Conservation (phyloP, 1,284 basidiomycete species). For the Sanghuangporus baumii region DNA sequence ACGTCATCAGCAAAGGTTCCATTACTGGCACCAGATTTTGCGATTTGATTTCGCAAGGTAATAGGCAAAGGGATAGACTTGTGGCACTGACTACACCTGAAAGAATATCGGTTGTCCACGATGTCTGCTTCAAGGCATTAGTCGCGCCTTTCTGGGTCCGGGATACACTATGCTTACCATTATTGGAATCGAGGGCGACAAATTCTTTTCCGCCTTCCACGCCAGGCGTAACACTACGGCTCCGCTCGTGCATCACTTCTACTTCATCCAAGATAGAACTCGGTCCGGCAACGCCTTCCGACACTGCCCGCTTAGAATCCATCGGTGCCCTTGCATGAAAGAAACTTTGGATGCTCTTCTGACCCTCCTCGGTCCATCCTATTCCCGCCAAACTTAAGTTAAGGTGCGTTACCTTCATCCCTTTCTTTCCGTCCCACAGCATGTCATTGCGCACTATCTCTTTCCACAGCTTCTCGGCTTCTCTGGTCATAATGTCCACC, state of each 20-base stretch:
- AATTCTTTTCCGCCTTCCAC: background rate
- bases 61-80: constrained; percentile 16
- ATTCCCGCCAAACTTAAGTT: constrained; percentile 81
- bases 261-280: constrained; percentile 15
- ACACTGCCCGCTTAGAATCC: background rate
- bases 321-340: constrained; percentile 34
- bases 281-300: constrained; percentile 10
- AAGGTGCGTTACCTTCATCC: constrained; percentile 70
- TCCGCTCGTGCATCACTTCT: constrained; percentile 23
- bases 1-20: background rate
- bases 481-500: constrained; percentile 72
- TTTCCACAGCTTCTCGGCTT: constrained; percentile 82
- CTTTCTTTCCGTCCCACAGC: constrained; percentile 28
- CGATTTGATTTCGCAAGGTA: background rate
- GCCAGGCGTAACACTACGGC: constrained; percentile 9
- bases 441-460: constrained; percentile 60
- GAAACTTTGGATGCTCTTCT: constrained; percentile 85
- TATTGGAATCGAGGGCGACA: constrained; percentile 7
- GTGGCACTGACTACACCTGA: constrained; percentile 19
- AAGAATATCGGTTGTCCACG: constrained; percentile 12
- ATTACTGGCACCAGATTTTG: constrained; percentile 6
- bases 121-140: background rate
- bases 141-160: background rate
- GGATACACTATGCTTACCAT: constrained; percentile 1
- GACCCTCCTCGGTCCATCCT: constrained; percentile 74